Base-by-base conservation (phyloP, 2,329 filamentous ascomycete species). In the Sporothrix luriei region DNA sequence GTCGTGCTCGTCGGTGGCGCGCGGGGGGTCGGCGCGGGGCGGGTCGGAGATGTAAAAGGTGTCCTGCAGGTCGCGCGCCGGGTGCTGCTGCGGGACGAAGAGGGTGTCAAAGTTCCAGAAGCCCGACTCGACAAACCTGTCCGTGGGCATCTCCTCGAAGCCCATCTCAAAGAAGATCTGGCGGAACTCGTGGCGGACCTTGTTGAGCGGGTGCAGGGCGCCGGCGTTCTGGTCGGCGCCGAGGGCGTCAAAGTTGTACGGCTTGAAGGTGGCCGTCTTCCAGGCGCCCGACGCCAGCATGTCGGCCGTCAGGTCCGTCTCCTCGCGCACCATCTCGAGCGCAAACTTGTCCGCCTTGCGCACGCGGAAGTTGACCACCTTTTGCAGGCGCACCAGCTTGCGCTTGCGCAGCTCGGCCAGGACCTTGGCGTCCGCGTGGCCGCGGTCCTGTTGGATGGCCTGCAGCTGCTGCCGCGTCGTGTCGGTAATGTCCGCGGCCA, bases 71-170 rank as follows among this genome's bases (percentile, higher is more conserved):
- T 99, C 95, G 78, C 95, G 92, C 71, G 95, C 95, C 66, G 95
- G 95, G 80, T 99, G 95, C 85, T 99, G 95, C 82, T 97, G 95
- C 40, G 94, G 94, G 68, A 98, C 94, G 80, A 94, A 97, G 73
- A 99, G 92, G 29, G 94, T 89, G 78, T 98, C 94, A 80, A 98
- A 98, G 82, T 98, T 98, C 93, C 95, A 99, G 89, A 98, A 97
- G 61, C 94, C 94, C 14, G 94, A 94, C 82, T 99, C 95, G 73
- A 98, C 94, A 78, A 90, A 97, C 79, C 92, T 88, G 81, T 91
- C 91, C 65, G 94, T 97, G 16, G 94, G 92, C 95, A 99, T 98
- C 84, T 99, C 95, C 77, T 94, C 90, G 83, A 98, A 99, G 68
- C 94, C 95, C 90, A 97, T 97, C 79, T 97, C 93, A 82, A 99